Conservation (phyloP, 2,329 filamentous ascomycete genomes). For the Verticillium nubilum region DNA sequence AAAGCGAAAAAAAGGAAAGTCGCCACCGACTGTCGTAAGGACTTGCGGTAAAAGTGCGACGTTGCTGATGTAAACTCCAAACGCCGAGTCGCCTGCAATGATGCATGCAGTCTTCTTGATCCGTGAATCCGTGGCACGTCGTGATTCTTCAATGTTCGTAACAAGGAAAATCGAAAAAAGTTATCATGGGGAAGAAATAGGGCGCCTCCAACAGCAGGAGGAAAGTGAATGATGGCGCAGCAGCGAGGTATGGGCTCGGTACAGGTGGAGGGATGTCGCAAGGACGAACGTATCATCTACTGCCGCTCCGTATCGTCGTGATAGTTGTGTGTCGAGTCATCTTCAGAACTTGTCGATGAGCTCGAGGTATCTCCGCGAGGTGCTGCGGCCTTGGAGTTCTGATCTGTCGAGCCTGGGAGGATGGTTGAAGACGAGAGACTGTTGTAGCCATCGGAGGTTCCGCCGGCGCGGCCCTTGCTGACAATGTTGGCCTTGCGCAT, state of each 20-base stretch:
- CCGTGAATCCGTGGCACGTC: slow-evolving; percentile 9
- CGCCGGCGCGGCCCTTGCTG: slow-evolving; percentile 30
- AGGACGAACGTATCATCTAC: not conserved
- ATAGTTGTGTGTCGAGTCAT: slow-evolving; percentile 23
- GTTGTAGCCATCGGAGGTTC: slow-evolving; percentile 39
- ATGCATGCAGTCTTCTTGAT: slow-evolving; percentile 13
- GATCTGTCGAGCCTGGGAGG: slow-evolving; percentile 26
- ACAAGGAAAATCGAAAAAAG: not conserved
- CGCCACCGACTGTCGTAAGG: not conserved
- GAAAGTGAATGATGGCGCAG: not conserved
- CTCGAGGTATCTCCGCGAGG: slow-evolving; percentile 23
- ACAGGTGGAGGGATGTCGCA: not conserved
- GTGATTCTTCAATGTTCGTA: not conserved
- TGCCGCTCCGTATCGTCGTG: slow-evolving; percentile 9
- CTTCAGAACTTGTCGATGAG: slow-evolving; percentile 25
- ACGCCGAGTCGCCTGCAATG: slow-evolving; percentile 11
- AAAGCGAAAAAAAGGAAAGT: slow-evolving; percentile 5
- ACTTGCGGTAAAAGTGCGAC: not conserved
- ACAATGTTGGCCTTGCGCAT: slow-evolving; percentile 46
- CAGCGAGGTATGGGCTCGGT: not conserved
- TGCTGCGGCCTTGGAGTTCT: slow-evolving; percentile 23
- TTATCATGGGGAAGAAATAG: slow-evolving; percentile 6
- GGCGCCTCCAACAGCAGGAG: not conserved
- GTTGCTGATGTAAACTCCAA: slow-evolving; percentile 8
- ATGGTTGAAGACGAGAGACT: slow-evolving; percentile 40